phyloP scores from a whole-genome alignment of 106 monocot species.

The Dendrobium officinale region DNA sequence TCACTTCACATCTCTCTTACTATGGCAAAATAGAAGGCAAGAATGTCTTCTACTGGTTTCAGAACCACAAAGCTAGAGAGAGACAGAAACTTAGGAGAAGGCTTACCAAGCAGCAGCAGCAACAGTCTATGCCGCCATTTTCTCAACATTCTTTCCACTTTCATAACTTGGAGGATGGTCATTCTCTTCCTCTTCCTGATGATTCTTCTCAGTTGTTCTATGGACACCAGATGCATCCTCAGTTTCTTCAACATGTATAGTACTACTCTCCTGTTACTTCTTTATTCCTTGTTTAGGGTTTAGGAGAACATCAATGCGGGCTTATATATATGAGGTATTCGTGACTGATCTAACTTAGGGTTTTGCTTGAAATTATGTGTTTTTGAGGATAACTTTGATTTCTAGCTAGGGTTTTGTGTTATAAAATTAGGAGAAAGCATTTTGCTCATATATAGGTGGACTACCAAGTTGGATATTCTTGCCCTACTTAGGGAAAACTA shows the following conservation, averaged over 20 bases:
- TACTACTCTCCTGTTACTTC: neutral
- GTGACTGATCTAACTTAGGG: no score
- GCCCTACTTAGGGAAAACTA: no score
- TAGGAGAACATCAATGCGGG: neutral
- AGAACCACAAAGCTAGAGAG: slow-evolving; percentile 85
- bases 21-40: slow-evolving; percentile 80
- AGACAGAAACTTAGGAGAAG: slow-evolving; percentile 57
- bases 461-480: no score
- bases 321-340: no score
- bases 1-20: slow-evolving; percentile 52
- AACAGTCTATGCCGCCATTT: neutral
- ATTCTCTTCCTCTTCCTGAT: neutral
- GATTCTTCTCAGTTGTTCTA: slow-evolving; percentile 3
- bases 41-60: slow-evolving; percentile 90
- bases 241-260: slow-evolving; percentile 13
- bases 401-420: no score
- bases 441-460: no score
- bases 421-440: no score
- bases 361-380: no score
- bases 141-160: neutral
- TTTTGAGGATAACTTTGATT: no score
- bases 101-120: slow-evolving; percentile 38
- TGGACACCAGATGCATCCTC: neutral
- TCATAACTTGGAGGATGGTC: no score
- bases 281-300: neutral